Evolutionary conservation across 176 grass and related monocot genomes (phyloP).

Genomic region (Olyra latifolia): DNA sequence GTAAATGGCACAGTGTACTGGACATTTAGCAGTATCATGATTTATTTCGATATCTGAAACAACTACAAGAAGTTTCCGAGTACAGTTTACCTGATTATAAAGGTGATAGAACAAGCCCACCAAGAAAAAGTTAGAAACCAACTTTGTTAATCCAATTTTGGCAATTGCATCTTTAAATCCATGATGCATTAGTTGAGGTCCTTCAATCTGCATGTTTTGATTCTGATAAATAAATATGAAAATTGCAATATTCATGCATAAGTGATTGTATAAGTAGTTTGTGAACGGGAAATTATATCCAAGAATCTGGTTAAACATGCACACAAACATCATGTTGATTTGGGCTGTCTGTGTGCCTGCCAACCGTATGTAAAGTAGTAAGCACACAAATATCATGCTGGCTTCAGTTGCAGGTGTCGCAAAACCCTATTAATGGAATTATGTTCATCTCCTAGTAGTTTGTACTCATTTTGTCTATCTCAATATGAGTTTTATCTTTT

Average conservation of each 20-base stretch:
- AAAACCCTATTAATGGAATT: not conserved
- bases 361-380: not conserved
- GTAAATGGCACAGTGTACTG: not conserved
- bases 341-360: not conserved
- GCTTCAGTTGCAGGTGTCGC: not conserved
- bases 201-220: slow-evolving; percentile 61
- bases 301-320: slow-evolving; percentile 3
- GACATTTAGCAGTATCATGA: not conserved
- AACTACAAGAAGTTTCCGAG: not conserved
- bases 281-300: not conserved
- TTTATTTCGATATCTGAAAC: not conserved
- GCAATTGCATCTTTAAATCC: slow-evolving; percentile 76
- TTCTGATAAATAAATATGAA: slow-evolving; percentile 5
- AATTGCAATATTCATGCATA: not conserved
- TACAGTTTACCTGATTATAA: slow-evolving; percentile 77
- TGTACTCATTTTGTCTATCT: not conserved
- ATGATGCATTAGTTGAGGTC: slow-evolving; percentile 68
- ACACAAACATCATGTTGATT: not conserved
- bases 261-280: not conserved
- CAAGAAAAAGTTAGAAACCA: slow-evolving; percentile 73
- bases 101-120: slow-evolving; percentile 93
- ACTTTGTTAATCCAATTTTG: slow-evolving; percentile 69
- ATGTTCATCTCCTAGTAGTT: slow-evolving; percentile 12
- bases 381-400: not conserved
- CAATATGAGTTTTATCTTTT: not conserved